These are phyloP conservation scores for Backusella sp. DNA, from an alignment of 192 early-diverging fungal species.

Conservation along the genomic window DNA sequence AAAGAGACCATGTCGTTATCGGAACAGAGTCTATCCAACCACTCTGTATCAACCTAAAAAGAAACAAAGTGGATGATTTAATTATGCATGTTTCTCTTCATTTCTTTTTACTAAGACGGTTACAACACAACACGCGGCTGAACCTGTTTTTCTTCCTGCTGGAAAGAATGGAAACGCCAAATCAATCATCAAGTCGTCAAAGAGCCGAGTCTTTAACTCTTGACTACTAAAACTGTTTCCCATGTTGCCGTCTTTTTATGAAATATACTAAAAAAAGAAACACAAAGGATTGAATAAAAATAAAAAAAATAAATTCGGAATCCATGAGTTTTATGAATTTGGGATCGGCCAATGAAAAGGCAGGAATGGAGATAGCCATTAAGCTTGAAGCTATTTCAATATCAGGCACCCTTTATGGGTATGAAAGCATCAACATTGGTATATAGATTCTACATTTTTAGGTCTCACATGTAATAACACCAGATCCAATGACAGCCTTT, in stretches of 20 bases:
- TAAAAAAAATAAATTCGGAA: too few species aligned
- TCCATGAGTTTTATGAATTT: too few species aligned
- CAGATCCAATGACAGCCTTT: too few species aligned
- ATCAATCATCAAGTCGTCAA: slow-evolving; percentile 49
- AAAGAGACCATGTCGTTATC: not conserved
- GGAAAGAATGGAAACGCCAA: slow-evolving; percentile 57
- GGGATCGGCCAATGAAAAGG: too few species aligned
- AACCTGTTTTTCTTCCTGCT: slow-evolving; percentile 41
- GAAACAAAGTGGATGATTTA: not conserved
- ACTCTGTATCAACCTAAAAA: slow-evolving; percentile 44
- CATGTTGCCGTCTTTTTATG: not conserved
- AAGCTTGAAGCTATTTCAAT: too few species aligned
- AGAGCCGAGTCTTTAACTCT: slow-evolving; percentile 36
- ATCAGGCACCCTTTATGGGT: too few species aligned
- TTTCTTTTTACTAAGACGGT: not conserved
- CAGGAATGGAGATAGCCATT: too few species aligned
- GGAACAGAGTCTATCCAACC: slow-evolving; percentile 31
- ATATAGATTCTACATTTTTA: too few species aligned
- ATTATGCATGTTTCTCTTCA: not conserved
- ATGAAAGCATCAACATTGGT: too few species aligned
- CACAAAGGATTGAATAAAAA: too few species aligned
- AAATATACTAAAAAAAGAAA: too few species aligned
- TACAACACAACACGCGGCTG: slow-evolving; percentile 58
- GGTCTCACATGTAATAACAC: too few species aligned
- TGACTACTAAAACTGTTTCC: slow-evolving; percentile 29